phyloP scores from a whole-genome alignment of 225 moss, liverwort and hornwort species.

The Pseudoscleropodium purum region DNA sequence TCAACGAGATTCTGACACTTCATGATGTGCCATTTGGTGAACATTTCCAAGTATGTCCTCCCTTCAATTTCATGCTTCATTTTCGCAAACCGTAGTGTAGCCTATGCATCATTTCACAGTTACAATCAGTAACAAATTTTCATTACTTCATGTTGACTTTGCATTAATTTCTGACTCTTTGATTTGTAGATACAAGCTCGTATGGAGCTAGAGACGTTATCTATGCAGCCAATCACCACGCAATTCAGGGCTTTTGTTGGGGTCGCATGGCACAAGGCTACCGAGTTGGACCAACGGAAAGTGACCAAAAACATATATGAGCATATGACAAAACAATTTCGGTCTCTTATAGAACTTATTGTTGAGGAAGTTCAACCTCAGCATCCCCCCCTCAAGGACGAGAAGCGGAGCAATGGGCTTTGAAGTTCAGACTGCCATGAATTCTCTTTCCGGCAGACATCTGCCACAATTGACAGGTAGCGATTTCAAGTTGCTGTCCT shows the following conservation, averaged over 20 bases:
- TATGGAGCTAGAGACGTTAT: constrained; percentile 39
- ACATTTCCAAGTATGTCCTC: constrained; percentile 56
- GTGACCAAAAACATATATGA: constrained; percentile 62
- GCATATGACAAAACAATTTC: constrained; percentile 20
- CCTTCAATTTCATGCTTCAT: neutral
- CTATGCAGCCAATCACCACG: constrained; percentile 26
- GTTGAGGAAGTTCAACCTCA: constrained; percentile 18
- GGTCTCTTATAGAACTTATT: neutral
- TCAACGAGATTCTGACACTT: constrained; percentile 68
- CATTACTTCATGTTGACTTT: neutral
- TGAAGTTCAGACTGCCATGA: neutral
- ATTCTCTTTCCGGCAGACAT: neutral
- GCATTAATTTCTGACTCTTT: neutral
- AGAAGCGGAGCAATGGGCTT: constrained; percentile 5
- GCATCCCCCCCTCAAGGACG: neutral
- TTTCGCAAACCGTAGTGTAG: neutral
- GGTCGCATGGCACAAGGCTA: constrained; percentile 77
- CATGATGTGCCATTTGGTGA: constrained; percentile 82
- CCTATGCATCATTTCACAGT: neutral
- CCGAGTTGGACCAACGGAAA: constrained; percentile 59
- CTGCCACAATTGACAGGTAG: neutral
- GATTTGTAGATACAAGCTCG: constrained; percentile 52
- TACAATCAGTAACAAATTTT: neutral
- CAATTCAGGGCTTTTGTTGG: constrained; percentile 50
- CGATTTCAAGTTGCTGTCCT: neutral